Evolutionary conservation across 345 rosid genomes (phyloP).

Genomic region (Chamaenerion angustifolium): DNA sequence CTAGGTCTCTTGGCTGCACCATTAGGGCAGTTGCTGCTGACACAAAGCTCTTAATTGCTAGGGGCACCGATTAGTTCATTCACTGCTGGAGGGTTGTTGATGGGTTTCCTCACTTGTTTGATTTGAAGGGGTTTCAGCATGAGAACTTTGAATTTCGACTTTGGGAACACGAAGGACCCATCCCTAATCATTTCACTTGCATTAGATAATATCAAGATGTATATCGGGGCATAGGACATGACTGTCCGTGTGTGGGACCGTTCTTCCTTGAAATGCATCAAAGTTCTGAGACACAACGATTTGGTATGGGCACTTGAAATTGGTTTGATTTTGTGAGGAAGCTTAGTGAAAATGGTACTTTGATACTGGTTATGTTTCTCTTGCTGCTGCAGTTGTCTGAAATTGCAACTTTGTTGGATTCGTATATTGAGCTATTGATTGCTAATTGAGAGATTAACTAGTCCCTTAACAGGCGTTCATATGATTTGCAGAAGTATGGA

Average conservation of each 20-base stretch:
- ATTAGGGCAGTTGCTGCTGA: conserved; percentile 74
- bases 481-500: conserved; percentile 51
- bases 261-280: conserved; percentile 43
- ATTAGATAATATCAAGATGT: conserved; percentile 48
- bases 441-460: too few species aligned
- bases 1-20: conserved; percentile 73
- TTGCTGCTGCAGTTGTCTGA: too few species aligned
- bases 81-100: conserved; percentile 74
- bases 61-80: conserved; percentile 84
- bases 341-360: too few species aligned
- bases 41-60: conserved; percentile 62
- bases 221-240: conserved; percentile 95
- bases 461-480: background rate
- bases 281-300: conserved; percentile 67
- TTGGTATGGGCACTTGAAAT: conserved; percentile 90
- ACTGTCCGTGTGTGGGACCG: conserved; percentile 85
- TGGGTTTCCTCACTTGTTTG: conserved; percentile 49
- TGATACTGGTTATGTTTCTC: too few species aligned
- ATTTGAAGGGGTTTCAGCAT: conserved; percentile 37
- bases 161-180: conserved; percentile 92
- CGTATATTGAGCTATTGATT: background rate
- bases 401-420: background rate
- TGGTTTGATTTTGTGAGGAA: too few species aligned
- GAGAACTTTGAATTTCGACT: conserved; percentile 42
- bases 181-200: conserved; percentile 71